phyloP scores from a whole-genome alignment of 75 land plant species.

The Cryptomeria japonica region DNA sequence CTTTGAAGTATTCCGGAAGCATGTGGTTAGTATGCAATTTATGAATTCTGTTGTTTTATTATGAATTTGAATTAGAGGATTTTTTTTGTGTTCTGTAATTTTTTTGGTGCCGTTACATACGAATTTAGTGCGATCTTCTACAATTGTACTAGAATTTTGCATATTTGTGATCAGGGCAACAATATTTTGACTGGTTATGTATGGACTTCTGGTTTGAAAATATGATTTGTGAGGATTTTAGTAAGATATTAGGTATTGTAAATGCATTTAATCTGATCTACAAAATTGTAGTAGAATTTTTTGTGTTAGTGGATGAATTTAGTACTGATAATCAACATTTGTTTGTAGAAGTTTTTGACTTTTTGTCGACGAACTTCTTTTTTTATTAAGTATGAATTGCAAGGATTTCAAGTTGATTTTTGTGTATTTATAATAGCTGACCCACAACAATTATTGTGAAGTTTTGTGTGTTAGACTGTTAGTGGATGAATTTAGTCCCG shows the following conservation, averaged over 20 bases:
- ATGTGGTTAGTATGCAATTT: conserved; percentile 56
- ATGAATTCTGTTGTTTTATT: background rate
- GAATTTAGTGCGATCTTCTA: background rate
- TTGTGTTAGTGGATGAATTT: background rate
- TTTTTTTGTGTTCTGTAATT: background rate
- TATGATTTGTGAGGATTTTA: no score
- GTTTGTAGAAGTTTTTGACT: background rate
- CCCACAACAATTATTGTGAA: background rate
- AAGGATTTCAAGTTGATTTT: no score
- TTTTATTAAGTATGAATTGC: no score
- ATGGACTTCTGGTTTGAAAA: no score
- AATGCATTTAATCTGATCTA: no score
- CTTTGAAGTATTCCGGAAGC: conserved; percentile 55
- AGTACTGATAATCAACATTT: background rate
- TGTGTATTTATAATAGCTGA: no score
- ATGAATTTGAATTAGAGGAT: background rate
- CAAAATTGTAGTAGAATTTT: no score
- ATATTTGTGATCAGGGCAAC: no score
- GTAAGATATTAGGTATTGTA: no score
- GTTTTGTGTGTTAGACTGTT: background rate
- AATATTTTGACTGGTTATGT: no score
- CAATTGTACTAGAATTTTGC: background rate
- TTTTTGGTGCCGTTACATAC: background rate
- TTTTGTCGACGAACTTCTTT: no score
- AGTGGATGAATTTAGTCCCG: background rate